Evolutionary conservation across 768 basidiomycete species (phyloP).

Genomic region (Amanita rimosa): DNA sequence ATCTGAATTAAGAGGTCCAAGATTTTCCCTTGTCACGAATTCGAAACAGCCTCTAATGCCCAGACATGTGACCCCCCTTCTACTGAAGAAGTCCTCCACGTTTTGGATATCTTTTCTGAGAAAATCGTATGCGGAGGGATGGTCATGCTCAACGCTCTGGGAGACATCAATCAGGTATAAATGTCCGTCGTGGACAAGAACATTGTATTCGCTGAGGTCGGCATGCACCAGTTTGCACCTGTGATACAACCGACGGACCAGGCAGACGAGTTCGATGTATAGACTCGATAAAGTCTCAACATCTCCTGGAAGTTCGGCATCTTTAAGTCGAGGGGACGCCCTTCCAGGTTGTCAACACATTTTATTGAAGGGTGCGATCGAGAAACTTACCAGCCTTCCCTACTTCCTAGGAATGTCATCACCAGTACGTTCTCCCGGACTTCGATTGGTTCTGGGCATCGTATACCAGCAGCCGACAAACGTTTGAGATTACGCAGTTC

Average conservation of each 20-base stretch:
- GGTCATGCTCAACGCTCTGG: constrained; percentile 97
- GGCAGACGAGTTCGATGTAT: constrained; percentile 73
- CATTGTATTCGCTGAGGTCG: constrained; percentile 97
- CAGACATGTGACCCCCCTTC: constrained; percentile 62
- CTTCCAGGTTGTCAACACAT: constrained; percentile 23
- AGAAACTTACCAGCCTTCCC: constrained; percentile 63
- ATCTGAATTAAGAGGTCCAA: constrained; percentile 15
- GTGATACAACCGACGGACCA: constrained; percentile 77
- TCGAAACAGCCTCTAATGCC: constrained; percentile 81
- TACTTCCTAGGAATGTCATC: constrained; percentile 84
- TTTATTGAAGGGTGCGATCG: constrained; percentile 3
- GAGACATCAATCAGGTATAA: constrained; percentile 96
- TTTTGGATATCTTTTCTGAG: constrained; percentile 87
- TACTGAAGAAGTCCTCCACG: constrained; percentile 83
- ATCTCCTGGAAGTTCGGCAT: constrained; percentile 41
- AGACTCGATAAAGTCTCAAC: constrained; percentile 29
- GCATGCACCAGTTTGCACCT: constrained; percentile 93
- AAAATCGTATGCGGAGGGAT: constrained; percentile 94
- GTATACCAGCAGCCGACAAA: constrained; percentile 70
- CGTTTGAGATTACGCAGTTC: constrained; percentile 95
- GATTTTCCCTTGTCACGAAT: constrained; percentile 60
- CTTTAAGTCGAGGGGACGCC: constrained; percentile 91
- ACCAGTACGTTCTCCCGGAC: constrained; percentile 95
- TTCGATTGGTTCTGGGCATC: constrained; percentile 83
- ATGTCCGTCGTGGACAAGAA: constrained; percentile 75